A percentile compares a stretch with the other conserved stretches of the same genome.
Evolutionary conservation across 371 early-diverging fungal species (phyloP).

Genomic region (Mucor mucedo): DNA sequence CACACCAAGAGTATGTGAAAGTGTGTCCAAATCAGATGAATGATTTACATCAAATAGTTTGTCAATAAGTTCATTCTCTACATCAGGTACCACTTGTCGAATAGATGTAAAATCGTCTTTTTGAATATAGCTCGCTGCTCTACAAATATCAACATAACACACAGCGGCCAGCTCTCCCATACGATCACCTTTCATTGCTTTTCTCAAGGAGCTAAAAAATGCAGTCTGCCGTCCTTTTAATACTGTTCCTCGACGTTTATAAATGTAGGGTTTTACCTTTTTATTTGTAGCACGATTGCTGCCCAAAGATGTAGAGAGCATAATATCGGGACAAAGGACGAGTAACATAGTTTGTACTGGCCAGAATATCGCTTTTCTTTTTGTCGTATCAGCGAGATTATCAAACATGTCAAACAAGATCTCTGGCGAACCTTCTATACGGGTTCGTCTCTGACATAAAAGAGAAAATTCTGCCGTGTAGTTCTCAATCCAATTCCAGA

Average conservation of each 20-base stretch:
- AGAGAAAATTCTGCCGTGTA: conserved; percentile 72
- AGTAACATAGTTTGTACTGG: conserved; percentile 79
- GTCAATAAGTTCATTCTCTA: conserved; percentile 73
- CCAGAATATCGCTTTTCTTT: conserved; percentile 73
- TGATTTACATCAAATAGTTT: conserved; percentile 59
- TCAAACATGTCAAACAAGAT: conserved; percentile 76
- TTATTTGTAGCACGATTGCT: conserved; percentile 38
- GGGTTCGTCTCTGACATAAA: conserved; percentile 61
- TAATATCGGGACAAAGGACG: conserved; percentile 75
- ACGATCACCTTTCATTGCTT: conserved; percentile 57
- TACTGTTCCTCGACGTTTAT: background rate
- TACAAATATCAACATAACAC: conserved; percentile 78
- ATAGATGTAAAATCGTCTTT: conserved; percentile 62
- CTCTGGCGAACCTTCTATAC: conserved; percentile 74
- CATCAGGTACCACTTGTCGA: conserved; percentile 62
- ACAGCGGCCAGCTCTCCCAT: conserved; percentile 69
- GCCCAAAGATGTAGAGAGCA: conserved; percentile 34
- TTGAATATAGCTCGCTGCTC: conserved; percentile 69
- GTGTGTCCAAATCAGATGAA: conserved; percentile 42
- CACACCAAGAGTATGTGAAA: conserved; percentile 47
- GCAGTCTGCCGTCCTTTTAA: conserved; percentile 39
- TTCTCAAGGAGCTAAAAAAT: conserved; percentile 68
- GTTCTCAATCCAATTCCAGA: conserved; percentile 88
- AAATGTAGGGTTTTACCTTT: conserved; percentile 28
- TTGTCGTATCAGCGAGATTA: conserved; percentile 64